Evolutionary conservation across 2,329 filamentous ascomycete species (phyloP).

Genomic region (Trichoderma harzianum): DNA sequence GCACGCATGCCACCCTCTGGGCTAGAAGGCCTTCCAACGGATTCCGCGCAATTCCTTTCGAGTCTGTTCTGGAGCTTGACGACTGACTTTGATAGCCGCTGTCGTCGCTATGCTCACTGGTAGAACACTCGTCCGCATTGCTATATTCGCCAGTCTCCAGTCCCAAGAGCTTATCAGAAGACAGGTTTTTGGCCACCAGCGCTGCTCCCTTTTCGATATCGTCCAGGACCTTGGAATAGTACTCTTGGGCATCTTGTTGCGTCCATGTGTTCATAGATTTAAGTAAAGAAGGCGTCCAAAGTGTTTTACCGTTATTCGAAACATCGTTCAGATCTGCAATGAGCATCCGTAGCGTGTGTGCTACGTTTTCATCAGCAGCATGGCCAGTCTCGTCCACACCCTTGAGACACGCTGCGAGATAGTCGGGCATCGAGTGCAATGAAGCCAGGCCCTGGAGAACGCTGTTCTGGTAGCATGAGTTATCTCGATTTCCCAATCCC

Average conservation of each 20-base stretch:
- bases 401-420: conserved; percentile 51
- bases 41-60: conserved; percentile 53
- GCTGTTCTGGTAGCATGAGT: conserved; percentile 97
- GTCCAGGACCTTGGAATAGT: conserved; percentile 85
- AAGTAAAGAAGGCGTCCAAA: conserved; percentile 78
- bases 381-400: conserved; percentile 25
- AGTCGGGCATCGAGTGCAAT: conserved; percentile 64
- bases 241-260: conserved; percentile 97
- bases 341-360: conserved; percentile 57
- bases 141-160: neutral
- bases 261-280: conserved; percentile 95
- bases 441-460: conserved; percentile 82
- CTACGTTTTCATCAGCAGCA: conserved; percentile 35
- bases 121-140: conserved; percentile 39
- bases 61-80: conserved; percentile 36
- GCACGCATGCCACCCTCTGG: conserved; percentile 82
- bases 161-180: neutral
- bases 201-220: conserved; percentile 76
- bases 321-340: conserved; percentile 67
- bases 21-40: conserved; percentile 85
- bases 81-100: conserved; percentile 53
- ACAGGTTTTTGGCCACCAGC: conserved; percentile 38
- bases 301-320: conserved; percentile 66
- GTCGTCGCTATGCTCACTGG: conserved; percentile 53
- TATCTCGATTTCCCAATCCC: conserved; percentile 87